Percentiles rank a stretch among this genome's conserved stretches.
These are phyloP conservation scores for Aechmea fasciata DNA, from an alignment of 176 grass and related monocot genomes.

Conservation along the genomic window DNA sequence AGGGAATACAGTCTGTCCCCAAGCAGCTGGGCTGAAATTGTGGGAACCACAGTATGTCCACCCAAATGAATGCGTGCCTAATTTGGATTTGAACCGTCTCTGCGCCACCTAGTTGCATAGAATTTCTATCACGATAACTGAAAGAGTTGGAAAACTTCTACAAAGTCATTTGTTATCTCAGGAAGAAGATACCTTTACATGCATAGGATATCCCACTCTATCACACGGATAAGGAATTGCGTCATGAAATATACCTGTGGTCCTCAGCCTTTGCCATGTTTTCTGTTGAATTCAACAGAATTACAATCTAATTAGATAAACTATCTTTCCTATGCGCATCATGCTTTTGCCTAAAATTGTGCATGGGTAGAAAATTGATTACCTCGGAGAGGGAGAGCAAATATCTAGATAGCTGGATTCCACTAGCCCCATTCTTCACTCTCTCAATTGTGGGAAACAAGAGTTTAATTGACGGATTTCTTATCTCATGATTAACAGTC, in stretches of 20 bases:
- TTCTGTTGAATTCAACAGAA: slow-evolving; percentile 27
- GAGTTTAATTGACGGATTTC: slow-evolving; percentile 56
- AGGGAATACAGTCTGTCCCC: slow-evolving; percentile 45
- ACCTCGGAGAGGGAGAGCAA: slow-evolving; percentile 81
- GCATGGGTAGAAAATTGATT: slow-evolving; percentile 7
- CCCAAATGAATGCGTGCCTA: slow-evolving; percentile 43
- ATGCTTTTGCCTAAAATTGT: not conserved
- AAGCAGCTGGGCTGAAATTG: slow-evolving; percentile 91
- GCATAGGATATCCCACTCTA: slow-evolving; percentile 69
- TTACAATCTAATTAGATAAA: slow-evolving; percentile 8
- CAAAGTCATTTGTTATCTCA: not conserved
- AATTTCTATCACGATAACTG: not conserved
- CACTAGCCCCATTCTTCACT: slow-evolving; percentile 47
- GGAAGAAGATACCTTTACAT: slow-evolving; percentile 59
- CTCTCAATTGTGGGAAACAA: slow-evolving; percentile 84
- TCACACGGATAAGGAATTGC: slow-evolving; percentile 58
- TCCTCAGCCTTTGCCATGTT: slow-evolving; percentile 78
- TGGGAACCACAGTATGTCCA: slow-evolving; percentile 91
- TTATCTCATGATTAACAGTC: slow-evolving; percentile 53
- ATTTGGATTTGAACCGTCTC: slow-evolving; percentile 47
- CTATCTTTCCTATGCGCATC: too few relatives aligned
- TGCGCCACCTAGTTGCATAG: slow-evolving; percentile 40
- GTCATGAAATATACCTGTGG: slow-evolving; percentile 61
- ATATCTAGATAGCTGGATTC: slow-evolving; percentile 56
- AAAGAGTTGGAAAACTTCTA: too few relatives aligned